Conservation (phyloP, 208 protist genomes). For the Acanthamoeba castellanii region DNA sequence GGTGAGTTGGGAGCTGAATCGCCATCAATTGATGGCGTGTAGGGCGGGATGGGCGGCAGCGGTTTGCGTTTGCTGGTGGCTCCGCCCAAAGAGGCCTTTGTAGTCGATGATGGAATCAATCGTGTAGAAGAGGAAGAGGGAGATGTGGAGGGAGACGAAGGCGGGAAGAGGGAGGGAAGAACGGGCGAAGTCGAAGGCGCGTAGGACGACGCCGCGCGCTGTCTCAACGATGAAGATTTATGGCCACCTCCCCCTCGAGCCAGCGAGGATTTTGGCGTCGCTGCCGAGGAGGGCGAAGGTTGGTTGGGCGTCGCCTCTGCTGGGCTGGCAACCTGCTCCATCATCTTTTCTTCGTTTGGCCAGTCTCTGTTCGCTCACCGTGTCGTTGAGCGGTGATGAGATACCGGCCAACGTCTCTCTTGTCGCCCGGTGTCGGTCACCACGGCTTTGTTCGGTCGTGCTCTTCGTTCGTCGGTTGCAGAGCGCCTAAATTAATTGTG, state of each 20-base stretch:
- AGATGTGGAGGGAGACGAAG: not conserved
- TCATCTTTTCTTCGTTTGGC: not conserved
- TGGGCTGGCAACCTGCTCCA: not conserved
- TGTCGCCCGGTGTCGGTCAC: no score
- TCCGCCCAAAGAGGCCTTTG: not conserved
- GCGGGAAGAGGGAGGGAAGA: not conserved
- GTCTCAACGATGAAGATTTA: not conserved
- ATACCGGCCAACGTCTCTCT: no score
- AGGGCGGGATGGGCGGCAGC: constrained; percentile 4
- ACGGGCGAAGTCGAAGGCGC: not conserved
- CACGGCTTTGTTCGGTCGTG: no score
- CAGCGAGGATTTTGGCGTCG: not conserved
- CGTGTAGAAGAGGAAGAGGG: not conserved
- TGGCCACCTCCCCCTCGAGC: not conserved
- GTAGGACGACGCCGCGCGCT: not conserved
- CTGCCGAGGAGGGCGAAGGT: not conserved
- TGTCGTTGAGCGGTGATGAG: no score
- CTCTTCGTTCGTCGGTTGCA: no score
- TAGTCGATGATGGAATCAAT: not conserved
- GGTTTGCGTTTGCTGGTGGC: not conserved
- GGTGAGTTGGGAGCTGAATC: not conserved
- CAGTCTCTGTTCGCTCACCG: not conserved
- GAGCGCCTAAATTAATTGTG: no score
- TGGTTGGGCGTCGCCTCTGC: not conserved
- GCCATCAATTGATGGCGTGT: not conserved